These are phyloP conservation scores for Magnaporthiopsis incrustans DNA, from an alignment of 2,329 filamentous ascomycete species.

Conservation along the genomic window DNA sequence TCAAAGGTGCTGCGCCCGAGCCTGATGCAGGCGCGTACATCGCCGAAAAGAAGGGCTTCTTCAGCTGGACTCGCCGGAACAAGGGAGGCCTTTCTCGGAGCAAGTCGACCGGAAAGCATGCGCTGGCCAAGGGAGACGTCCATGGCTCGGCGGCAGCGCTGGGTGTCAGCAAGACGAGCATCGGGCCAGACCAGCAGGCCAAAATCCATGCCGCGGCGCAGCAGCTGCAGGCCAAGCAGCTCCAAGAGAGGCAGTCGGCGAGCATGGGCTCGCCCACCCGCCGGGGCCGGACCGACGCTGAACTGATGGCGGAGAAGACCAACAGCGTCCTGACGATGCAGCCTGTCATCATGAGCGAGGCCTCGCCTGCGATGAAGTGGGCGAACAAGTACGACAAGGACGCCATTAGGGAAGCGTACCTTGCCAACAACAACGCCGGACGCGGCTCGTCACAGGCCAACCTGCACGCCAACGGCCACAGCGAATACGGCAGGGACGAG, in stretches of 20 bases:
- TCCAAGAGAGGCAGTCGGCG: constrained; percentile 42
- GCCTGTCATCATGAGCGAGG: constrained; percentile 74
- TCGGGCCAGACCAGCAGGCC: constrained; percentile 86
- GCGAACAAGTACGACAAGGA: constrained; percentile 91
- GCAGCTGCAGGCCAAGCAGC: constrained; percentile 66
- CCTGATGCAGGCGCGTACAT: constrained; percentile 82
- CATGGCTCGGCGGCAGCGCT: constrained; percentile 28
- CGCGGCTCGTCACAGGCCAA: constrained; percentile 49
- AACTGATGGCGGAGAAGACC: constrained; percentile 61
- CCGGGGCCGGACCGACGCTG: constrained; percentile 46
- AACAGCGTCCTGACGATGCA: constrained; percentile 86
- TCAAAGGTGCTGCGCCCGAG: constrained; percentile 84
- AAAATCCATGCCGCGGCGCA: constrained; percentile 87
- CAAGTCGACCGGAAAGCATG: constrained; percentile 61
- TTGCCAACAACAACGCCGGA: constrained; percentile 65
- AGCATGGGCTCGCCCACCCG: constrained; percentile 32
- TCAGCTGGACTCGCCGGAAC: constrained; percentile 72
- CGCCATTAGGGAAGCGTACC: constrained; percentile 75
- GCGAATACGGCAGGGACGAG: constrained; percentile 22
- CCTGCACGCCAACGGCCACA: constrained; percentile 31
- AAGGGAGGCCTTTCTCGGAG: constrained; percentile 52
- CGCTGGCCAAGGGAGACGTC: constrained; percentile 33
- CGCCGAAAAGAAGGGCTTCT: constrained; percentile 90
- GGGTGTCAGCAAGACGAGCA: constrained; percentile 67
- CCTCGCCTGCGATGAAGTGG: constrained; percentile 94